These are phyloP conservation scores for Inonotus obliquus DNA, from an alignment of 1,284 basidiomycete genomes.

Conservation along the genomic window DNA sequence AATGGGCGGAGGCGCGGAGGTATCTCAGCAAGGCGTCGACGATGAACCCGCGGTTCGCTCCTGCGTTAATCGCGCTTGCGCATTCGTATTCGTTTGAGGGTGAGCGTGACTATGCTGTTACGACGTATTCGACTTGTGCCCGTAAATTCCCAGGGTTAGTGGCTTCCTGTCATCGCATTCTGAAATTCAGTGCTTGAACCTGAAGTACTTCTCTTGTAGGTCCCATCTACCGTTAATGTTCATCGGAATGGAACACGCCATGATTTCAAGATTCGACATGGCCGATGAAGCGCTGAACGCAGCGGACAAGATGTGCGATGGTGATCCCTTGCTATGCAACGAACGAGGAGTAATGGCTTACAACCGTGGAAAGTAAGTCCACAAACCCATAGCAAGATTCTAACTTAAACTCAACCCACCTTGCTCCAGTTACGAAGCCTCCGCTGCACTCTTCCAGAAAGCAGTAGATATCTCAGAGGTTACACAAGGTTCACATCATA, in stretches of 20 bases:
- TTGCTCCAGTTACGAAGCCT: constrained; percentile 56
- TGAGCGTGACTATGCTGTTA: constrained; percentile 97
- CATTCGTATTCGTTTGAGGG: constrained; percentile 97
- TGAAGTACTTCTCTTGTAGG: constrained; percentile 35
- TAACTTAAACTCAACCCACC: constrained; percentile 4
- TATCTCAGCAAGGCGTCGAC: constrained; percentile 96
- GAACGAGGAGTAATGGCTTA: constrained; percentile 93
- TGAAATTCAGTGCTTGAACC: constrained; percentile 4
- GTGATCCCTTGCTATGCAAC: constrained; percentile 87
- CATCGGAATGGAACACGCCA: constrained; percentile 97
- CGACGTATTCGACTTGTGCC: constrained; percentile 95
- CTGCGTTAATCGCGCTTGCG: constrained; percentile 96
- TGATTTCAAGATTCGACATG: constrained; percentile 76
- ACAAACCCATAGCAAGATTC: constrained; percentile 14
- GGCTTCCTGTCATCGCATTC: not conserved
- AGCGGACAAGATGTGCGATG: constrained; percentile 73
- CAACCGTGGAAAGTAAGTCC: constrained; percentile 74
- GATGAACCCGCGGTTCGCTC: constrained; percentile 95
- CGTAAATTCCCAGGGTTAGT: constrained; percentile 89
- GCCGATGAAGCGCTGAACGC: constrained; percentile 88
- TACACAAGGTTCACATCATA: constrained; percentile 77
- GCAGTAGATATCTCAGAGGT: constrained; percentile 73
- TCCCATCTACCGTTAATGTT: constrained; percentile 93
- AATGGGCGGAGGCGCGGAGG: constrained; percentile 85
- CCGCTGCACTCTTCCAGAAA: constrained; percentile 65